Evolutionary conservation across 1,284 basidiomycete genomes (phyloP).

Genomic region (Fomes fomentarius): DNA sequence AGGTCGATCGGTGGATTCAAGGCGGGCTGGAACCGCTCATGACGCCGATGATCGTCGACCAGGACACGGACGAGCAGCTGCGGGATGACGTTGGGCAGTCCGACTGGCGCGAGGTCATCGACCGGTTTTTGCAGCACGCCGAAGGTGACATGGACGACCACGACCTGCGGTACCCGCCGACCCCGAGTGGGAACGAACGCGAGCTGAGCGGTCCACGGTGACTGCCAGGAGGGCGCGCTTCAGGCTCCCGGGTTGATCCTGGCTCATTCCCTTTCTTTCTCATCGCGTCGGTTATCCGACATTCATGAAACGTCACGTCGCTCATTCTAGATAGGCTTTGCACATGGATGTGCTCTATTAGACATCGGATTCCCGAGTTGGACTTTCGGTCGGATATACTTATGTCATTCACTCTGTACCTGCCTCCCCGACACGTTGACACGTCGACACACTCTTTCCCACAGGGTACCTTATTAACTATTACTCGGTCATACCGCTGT

Average conservation of each 20-base stretch:
- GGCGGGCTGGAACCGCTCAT: slow-evolving; percentile 19
- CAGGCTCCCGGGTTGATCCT: background rate
- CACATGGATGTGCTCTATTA: background rate
- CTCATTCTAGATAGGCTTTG: background rate
- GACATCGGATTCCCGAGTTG: background rate
- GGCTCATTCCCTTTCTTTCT: background rate
- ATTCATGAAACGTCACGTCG: background rate
- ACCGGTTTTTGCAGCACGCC: slow-evolving; percentile 20
- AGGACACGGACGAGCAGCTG: slow-evolving; percentile 16
- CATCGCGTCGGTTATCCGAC: background rate
- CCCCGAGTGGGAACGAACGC: slow-evolving; percentile 5
- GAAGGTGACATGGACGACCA: slow-evolving; percentile 11
- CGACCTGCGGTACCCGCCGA: slow-evolving; percentile 10
- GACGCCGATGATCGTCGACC: slow-evolving; percentile 20
- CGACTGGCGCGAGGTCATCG: slow-evolving; percentile 26
- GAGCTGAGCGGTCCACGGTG: background rate
- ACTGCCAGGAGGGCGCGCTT: background rate
- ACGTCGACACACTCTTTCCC: background rate
- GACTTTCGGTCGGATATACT: background rate
- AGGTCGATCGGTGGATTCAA: slow-evolving; percentile 21
- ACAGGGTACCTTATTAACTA: background rate
- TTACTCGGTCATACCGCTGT: background rate
- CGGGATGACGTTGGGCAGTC: slow-evolving; percentile 18
- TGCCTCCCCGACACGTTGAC: too few species aligned
- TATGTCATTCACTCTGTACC: background rate